Evolutionary conservation across 805 yeast genomes (phyloP), one percentile per base, ranked within the genome.

Genomic region (Jamesozyma spencerorum): DNA sequence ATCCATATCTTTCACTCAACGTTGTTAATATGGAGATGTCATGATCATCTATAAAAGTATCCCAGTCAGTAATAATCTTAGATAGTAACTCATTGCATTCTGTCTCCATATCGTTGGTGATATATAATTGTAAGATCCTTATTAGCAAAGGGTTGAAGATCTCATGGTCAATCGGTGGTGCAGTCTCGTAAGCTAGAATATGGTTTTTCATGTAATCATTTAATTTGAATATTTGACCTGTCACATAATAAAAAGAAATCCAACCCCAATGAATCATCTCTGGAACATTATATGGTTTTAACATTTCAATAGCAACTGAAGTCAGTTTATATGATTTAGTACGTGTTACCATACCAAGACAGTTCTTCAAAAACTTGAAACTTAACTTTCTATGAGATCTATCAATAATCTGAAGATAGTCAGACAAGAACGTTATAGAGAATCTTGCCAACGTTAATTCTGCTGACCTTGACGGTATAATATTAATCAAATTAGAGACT

Each of bases 401-500:
- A 10, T 32, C 28, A 3, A 33, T 30, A 4, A 27, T 29, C 18
- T 11, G 26, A 19, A 31, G 19, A 32, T 53, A 55, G 2, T 40
- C 42, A 3, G 39, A 20, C 37, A 55, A 35, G 14, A 56, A 37
- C 4, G 39, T n/a, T 18, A 56, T 27, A n/a, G 51, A 40, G 32
- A 48, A 53, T 33, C 46, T 51, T 3, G 59, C 46, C 22, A 58
- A 30, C 19, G 7, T 28, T 19, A 19, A 32, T 19, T n/a, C 18
- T 34, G 31, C 30, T 6, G 24, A 11, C 17, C 29, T 42, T 10
- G 45, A 32, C 12, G 55, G 40, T 36, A 46, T 33, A 15, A 44
- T 47, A 37, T 47, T 44, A 12, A 57, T 40, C 62, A 55, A 55
- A 15, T 40, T 45, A 14, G 57, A 46, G 2, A 55, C 31, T 38